Base-by-base conservation (phyloP, 176 grass and related monocot species). In the Elaeis guineensis region DNA sequence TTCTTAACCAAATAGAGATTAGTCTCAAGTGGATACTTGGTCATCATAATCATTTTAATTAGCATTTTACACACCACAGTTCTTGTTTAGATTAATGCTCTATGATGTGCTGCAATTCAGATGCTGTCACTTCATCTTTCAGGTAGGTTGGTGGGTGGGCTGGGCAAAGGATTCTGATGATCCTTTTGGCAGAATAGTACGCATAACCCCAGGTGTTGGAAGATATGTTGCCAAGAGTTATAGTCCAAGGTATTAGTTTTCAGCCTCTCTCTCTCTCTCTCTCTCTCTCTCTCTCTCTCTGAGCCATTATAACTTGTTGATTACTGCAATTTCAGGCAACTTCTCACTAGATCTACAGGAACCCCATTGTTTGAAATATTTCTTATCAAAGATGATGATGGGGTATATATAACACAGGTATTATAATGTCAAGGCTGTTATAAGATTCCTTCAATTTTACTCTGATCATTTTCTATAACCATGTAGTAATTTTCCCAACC, bases 71-170 rank as follows among this genome's bases (percentile, higher is more conserved):
- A 44, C 11, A 44, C 11, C 35, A 44, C 35, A 44, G 11, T 44
- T 44, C 35, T 44, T 14, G 35, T 44, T 44, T 14, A 14, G 35
- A 44, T 9, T 44, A 44, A 12, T 3, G 8, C 35, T 44, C 11
- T 44, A 44, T 59, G 21, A 53, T 74, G 21, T 16, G 16, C 62
- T 22, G 15, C 50, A 9, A 16, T 57, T 5, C 65, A 21, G 2
- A 7, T 32, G 35, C 39, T 61, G 66, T 69, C 48, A 44, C 26
- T 63, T 57, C 64, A 19, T 8, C 62, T 84, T 82, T n/a, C 81
- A 97, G 93, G 79, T 91, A 80, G 93, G 93, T 59, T 97, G 93
- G 93, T 97, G 93, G 93, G 84, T 87, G 17, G 84, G 92, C 17
- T 84, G 84, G 18, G 75, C 80, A 5, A 91, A 85, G 73, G 81